Evolutionary conservation across 148 eudicot genomes (phyloP).

Genomic region (Vaccinium corymbosum): DNA sequence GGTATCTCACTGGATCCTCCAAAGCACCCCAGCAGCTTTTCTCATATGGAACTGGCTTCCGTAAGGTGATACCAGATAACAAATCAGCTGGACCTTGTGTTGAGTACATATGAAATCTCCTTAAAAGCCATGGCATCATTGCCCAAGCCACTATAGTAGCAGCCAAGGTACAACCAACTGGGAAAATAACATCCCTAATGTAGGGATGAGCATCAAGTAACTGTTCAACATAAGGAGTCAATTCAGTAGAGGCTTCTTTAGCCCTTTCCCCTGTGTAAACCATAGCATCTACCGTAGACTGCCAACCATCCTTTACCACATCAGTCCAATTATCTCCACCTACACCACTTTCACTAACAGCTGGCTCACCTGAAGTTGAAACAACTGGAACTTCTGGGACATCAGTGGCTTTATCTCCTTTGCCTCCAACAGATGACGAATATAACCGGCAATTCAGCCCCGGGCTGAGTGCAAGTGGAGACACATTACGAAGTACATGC

Average conservation of each 20-base stretch:
- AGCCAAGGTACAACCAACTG: constrained; percentile 60
- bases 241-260: constrained; percentile 53
- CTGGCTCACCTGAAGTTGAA: constrained; percentile 28
- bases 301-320: constrained; percentile 55
- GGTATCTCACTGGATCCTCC: constrained; percentile 73
- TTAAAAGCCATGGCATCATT: constrained; percentile 71
- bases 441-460: constrained; percentile 32
- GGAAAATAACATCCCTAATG: constrained; percentile 71
- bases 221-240: constrained; percentile 58
- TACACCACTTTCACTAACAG: constrained; percentile 16
- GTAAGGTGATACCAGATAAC: constrained; percentile 40
- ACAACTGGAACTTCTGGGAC: constrained; percentile 25
- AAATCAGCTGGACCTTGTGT: constrained; percentile 56
- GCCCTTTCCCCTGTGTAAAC: constrained; percentile 50
- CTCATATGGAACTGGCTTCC: constrained; percentile 73
- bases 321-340: constrained; percentile 54
- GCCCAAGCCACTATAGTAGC: constrained; percentile 73
- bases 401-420: constrained; percentile 36
- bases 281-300: constrained; percentile 47
- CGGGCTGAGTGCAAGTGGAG: constrained; percentile 32
- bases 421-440: constrained; percentile 44
- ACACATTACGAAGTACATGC: constrained; percentile 21
- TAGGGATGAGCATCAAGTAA: constrained; percentile 70
- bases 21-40: constrained; percentile 88
- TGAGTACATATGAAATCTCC: constrained; percentile 65